A percentile compares a stretch with the other conserved stretches of the same genome.
These are phyloP conservation scores for Apiotrichum laibachii DNA, from an alignment of 1,284 basidiomycete species.

Conservation along the genomic window DNA sequence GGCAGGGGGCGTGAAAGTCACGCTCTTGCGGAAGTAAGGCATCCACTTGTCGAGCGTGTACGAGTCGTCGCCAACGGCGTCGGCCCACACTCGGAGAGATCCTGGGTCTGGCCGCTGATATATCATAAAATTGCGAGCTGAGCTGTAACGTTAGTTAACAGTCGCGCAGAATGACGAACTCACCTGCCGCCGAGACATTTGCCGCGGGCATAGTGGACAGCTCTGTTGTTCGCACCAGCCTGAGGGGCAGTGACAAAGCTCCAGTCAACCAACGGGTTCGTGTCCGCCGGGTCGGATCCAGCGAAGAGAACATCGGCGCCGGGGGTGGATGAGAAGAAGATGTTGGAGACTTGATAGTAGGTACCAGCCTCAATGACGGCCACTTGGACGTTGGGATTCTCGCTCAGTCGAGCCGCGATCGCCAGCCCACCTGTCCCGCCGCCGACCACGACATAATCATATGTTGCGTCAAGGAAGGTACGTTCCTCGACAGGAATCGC, in stretches of 20 bases:
- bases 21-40: conserved; percentile 1
- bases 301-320: background rate
- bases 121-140: conserved; percentile 8
- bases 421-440: conserved; percentile 72
- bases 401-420: conserved; percentile 67
- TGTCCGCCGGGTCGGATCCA: background rate
- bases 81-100: conserved; percentile 3
- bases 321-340: background rate
- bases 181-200: conserved; percentile 10
- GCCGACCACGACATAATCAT: conserved; percentile 50
- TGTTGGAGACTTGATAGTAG: conserved; percentile 8
- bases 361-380: conserved; percentile 67
- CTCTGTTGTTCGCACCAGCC: background rate
- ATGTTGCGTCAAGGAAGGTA: conserved; percentile 17
- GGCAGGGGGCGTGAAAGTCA: conserved; percentile 4
- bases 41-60: conserved; percentile 1
- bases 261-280: conserved; percentile 11
- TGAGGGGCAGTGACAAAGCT: conserved; percentile 6
- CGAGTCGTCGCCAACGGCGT: conserved; percentile 1
- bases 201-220: conserved; percentile 9
- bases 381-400: conserved; percentile 63
- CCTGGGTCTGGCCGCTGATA: conserved; percentile 8
- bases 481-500: background rate
- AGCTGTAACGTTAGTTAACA: background rate
- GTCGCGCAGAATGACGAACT: background rate